phyloP scores from a whole-genome alignment of 257 asterid genomes.

The Plectranthus barbatus region DNA sequence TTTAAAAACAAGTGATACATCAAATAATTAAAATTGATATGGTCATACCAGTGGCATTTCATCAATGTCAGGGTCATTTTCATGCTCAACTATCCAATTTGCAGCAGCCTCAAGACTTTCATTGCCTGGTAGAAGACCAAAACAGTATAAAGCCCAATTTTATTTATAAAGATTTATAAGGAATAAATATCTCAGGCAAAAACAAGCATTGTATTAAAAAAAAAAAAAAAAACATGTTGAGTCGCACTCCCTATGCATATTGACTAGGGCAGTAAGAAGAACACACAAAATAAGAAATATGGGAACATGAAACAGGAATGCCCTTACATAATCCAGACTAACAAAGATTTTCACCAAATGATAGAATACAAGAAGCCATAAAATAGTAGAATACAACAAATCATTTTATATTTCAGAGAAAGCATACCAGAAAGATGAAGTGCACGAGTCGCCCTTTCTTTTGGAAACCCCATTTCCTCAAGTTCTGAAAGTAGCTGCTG shows the following conservation, averaged over 20 bases:
- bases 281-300: not conserved
- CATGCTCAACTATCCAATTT: conserved; percentile 92
- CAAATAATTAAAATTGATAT: too few relatives aligned
- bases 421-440: conserved; percentile 78
- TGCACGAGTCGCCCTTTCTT: conserved; percentile 81
- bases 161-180: not conserved
- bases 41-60: conserved; percentile 77
- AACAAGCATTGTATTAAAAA: conserved; percentile 10
- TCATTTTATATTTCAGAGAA: not conserved
- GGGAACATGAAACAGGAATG: not conserved
- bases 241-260: not conserved
- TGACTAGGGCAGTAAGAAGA: not conserved
- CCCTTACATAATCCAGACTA: not conserved
- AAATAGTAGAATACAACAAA: not conserved
- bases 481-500: conserved; percentile 67
- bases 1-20: not conserved
- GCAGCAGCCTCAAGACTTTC: conserved; percentile 72
- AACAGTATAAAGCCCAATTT: not conserved
- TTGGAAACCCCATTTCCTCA: conserved; percentile 81
- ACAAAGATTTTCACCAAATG: too few relatives aligned
- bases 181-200: not conserved
- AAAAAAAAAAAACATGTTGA: not conserved
- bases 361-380: too few relatives aligned
- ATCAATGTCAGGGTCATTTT: conserved; percentile 79
- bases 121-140: conserved; percentile 49